These are phyloP conservation scores for Aspergillus oerlinghausenensis DNA, from an alignment of 2,329 filamentous ascomycete genomes.

Conservation along the genomic window DNA sequence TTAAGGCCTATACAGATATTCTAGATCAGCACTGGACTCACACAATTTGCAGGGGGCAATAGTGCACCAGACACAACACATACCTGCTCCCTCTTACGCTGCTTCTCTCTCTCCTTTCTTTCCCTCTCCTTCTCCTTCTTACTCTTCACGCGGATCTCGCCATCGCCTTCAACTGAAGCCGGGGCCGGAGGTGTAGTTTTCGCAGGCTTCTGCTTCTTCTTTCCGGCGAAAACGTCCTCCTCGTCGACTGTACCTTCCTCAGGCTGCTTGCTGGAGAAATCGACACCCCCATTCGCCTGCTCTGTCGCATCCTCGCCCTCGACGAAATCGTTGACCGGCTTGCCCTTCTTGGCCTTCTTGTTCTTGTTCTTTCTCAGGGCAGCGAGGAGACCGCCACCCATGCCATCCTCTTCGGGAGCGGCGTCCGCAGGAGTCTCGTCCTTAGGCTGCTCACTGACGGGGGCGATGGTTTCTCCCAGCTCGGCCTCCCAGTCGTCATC, in stretches of 20 bases:
- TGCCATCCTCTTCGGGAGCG: conserved; percentile 52
- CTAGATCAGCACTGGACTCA: conserved; percentile 1
- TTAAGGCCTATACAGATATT: conserved; percentile 58
- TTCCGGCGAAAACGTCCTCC: conserved; percentile 77
- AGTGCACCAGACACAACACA: conserved; percentile 17
- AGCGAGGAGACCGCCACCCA: conserved; percentile 67
- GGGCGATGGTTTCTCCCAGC: conserved; percentile 67
- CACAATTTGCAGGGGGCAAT: background rate
- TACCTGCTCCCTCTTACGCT: conserved; percentile 96
- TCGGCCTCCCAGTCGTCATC: conserved; percentile 95
- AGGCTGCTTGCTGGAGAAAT: conserved; percentile 64
- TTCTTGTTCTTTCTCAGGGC: conserved; percentile 76
- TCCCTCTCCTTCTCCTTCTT: conserved; percentile 98
- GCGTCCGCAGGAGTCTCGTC: conserved; percentile 45
- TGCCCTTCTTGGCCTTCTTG: conserved; percentile 89
- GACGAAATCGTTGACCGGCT: conserved; percentile 65
- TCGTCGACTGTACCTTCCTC: conserved; percentile 78
- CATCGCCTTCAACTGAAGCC: conserved; percentile 42
- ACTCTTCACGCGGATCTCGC: conserved; percentile 70
- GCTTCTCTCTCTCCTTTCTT: conserved; percentile 98
- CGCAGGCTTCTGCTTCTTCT: conserved; percentile 39
- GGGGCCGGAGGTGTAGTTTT: conserved; percentile 50
- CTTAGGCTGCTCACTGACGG: conserved; percentile 39
- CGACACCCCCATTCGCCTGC: conserved; percentile 33
- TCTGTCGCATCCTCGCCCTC: conserved; percentile 60